phyloP scores from a whole-genome alignment of 257 asterid species.

The Nicotiana paniculata region DNA sequence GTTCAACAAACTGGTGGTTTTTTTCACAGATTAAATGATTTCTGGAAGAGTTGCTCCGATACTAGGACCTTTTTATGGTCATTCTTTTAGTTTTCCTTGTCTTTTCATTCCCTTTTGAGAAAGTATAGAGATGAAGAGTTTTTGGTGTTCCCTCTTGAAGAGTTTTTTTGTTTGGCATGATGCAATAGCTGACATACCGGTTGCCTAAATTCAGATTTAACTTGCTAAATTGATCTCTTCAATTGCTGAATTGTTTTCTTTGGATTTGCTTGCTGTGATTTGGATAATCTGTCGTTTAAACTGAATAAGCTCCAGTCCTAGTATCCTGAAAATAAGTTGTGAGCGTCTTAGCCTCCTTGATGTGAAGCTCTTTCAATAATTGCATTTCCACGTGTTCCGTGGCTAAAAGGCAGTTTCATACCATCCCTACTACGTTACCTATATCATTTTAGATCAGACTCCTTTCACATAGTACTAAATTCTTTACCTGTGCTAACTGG shows the following conservation, averaged over 20 bases:
- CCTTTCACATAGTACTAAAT: neutral
- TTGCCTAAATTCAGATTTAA: neutral
- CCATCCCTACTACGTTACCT: neutral
- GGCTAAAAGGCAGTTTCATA: neutral
- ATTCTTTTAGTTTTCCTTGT: neutral
- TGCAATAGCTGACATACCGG: neutral
- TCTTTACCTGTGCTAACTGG: neutral
- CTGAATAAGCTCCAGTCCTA: neutral
- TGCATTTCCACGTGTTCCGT: no score
- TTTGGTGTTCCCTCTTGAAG: neutral
- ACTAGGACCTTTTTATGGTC: constrained; percentile 8
- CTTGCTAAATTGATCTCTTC: neutral
- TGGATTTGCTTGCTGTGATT: neutral
- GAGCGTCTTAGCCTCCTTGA: neutral
- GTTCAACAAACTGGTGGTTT: constrained; percentile 20
- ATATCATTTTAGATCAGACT: neutral
- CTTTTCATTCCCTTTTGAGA: neutral
- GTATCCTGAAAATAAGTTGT: neutral
- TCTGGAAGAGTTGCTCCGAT: constrained; percentile 16
- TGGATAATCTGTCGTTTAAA: neutral
- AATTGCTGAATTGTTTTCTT: neutral
- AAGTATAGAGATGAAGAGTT: neutral
- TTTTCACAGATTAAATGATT: constrained; percentile 13
- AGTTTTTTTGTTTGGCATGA: neutral
- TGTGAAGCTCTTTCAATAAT: neutral